A percentile compares a stretch with the other conserved stretches of the same genome.
phyloP scores from a whole-genome alignment of 495 filamentous ascomycete species.

The Aspergillus mulundensis region DNA sequence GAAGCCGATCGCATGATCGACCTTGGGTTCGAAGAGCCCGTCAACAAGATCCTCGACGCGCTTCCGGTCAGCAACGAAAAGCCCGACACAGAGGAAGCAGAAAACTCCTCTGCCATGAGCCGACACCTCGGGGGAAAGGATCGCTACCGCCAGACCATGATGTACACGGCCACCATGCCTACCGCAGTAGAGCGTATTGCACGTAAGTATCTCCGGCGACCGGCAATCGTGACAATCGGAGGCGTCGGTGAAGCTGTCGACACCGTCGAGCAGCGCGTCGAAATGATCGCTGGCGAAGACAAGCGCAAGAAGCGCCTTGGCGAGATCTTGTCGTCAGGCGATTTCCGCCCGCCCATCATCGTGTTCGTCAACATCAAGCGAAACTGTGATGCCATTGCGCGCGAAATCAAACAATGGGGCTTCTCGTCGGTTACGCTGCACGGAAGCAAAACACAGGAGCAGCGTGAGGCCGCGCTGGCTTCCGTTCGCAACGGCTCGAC shows the following conservation, averaged over 20 bases:
- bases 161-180: constrained; percentile 99
- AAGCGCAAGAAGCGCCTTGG: constrained; percentile 93
- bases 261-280: constrained; percentile 95
- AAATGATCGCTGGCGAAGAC: constrained; percentile 89
- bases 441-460: constrained; percentile 94
- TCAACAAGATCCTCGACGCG: constrained; percentile 98
- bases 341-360: constrained; percentile 91
- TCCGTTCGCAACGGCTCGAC: constrained; percentile 74
- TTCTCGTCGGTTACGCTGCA: constrained; percentile 89
- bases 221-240: constrained; percentile 92
- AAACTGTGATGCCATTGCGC: constrained; percentile 93
- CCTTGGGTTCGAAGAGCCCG: constrained; percentile 93
- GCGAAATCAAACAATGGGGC: constrained; percentile 93
- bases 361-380: constrained; percentile 99
- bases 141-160: constrained; percentile 97
- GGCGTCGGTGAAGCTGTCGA: constrained; percentile 97
- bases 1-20: constrained; percentile 99
- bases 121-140: constrained; percentile 77
- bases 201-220: constrained; percentile 88
- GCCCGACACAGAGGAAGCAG: constrained; percentile 90
- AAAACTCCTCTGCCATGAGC: constrained; percentile 80
- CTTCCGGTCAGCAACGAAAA: constrained; percentile 94
- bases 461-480: constrained; percentile 91
- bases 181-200: constrained; percentile 90
- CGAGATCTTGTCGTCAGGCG: constrained; percentile 80